Evolutionary conservation across 305 asterid genomes (phyloP), one percentile per base, ranked within the genome.

Genomic region (Solanum aculeatissimum): DNA sequence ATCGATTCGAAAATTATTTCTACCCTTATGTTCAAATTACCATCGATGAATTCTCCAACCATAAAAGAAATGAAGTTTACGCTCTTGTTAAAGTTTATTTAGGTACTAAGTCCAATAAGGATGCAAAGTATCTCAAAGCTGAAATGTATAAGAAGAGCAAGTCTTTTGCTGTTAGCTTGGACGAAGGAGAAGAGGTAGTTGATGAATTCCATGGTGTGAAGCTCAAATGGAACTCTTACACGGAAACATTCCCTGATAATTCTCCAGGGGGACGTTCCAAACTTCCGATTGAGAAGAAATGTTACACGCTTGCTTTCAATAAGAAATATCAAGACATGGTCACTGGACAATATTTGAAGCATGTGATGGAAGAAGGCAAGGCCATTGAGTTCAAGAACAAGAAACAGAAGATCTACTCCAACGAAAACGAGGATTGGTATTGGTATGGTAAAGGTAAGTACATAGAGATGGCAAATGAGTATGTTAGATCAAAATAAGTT

Each of bases 141-240:
- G 85, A 86, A n/a, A 86, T 84, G 84, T 29, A 79, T 2, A 81
- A 32, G 55, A 84, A 71, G n/a, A 84, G 81, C 54, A 84, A 84
- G 65, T 86, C 85, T 40, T 72, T 85, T 32, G 51, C 55, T 47
- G 72, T 84, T 49, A 87, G 79, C 25, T 82, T 87, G 81, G 87
- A 29, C 18, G 85, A 81, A 1, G 87, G 87, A 43, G 89, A 84
- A 65, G 89, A 74, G 40, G 83, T 81, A n/a, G 6, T 84, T 45
- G 89, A 87, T 85, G 78, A 84, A 4, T 87, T 87, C 21, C 25
- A 53, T 7, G 84, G 84, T 15, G 77, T 49, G 21, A 23, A 23
- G 40, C 27, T 87, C 18, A 19, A 47, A 9, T 87, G 89, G 87
- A 63, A 4, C 58, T 49, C 84, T 2, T 23, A 49, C 19, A 81